These are phyloP conservation scores for Rhynchospora tenuis DNA, from an alignment of 176 grass and related monocot species.

Conservation along the genomic window DNA sequence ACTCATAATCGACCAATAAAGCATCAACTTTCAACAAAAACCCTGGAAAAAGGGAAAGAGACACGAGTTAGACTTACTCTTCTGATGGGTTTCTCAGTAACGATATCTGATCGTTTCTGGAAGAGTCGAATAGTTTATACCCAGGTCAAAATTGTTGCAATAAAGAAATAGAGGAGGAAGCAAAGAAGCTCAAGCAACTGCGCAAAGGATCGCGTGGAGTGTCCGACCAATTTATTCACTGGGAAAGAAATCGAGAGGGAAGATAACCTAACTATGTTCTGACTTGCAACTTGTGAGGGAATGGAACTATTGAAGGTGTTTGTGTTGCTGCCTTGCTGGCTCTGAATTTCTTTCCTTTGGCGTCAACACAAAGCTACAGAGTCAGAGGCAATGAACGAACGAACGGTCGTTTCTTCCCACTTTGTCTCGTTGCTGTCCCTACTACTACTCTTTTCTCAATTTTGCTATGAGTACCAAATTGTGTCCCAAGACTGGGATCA, in stretches of 20 bases:
- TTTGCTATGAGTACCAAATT: neutral
- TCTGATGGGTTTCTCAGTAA: neutral
- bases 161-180: neutral
- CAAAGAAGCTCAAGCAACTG: conserved; percentile 4
- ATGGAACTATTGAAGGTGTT: neutral
- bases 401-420: conserved; percentile 7
- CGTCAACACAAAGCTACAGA: conserved; percentile 1
- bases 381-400: neutral
- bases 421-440: neutral
- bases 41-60: neutral
- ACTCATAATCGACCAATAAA: neutral
- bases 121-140: neutral
- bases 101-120: neutral
- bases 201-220: conserved; percentile 13
- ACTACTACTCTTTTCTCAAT: neutral
- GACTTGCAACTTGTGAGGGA: neutral
- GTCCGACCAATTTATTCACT: conserved; percentile 4
- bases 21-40: neutral
- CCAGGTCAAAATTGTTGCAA: neutral
- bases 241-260: neutral
- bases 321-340: neutral
- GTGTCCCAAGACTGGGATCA: neutral
- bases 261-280: neutral
- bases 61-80: neutral
- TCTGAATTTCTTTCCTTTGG: conserved; percentile 1